A percentile compares a stretch with the other conserved stretches of the same genome.
Conservation (phyloP, 139 green algal genomes). For the Gonium pectorale region DNA sequence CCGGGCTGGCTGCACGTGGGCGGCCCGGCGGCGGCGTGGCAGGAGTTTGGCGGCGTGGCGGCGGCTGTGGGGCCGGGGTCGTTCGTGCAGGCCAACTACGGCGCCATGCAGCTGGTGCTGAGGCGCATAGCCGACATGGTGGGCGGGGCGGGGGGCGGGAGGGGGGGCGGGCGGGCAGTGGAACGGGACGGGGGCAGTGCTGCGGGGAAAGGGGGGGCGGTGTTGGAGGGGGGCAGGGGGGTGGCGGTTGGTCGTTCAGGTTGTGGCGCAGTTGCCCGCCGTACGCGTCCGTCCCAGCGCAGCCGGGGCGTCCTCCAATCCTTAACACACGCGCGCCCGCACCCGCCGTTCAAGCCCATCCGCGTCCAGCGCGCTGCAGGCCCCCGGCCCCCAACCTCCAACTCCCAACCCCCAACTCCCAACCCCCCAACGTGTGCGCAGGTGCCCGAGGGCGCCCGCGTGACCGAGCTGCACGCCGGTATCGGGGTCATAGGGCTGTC, state of each 20-base stretch:
- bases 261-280: no score
- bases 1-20: conserved; percentile 49
- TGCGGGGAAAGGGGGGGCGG: not conserved
- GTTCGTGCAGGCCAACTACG: conserved; percentile 77
- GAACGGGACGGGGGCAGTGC: not conserved
- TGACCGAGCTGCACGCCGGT: conserved; percentile 83
- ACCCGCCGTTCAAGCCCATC: no score
- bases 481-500: conserved; percentile 85
- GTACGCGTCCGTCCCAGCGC: no score
- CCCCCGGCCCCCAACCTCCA: no score
- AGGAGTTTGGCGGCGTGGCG: conserved; percentile 70
- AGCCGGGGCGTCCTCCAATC: no score
- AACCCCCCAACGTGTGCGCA: no score
- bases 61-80: conserved; percentile 73
- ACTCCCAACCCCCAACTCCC: no score
- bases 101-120: conserved; percentile 68
- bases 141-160: no score
- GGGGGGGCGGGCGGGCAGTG: no score
- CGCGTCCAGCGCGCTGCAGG: no score
- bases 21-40: conserved; percentile 57
- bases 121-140: conserved; percentile 25
- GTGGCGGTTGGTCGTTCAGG: not conserved
- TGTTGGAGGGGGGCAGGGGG: not conserved
- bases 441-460: conserved; percentile 50
- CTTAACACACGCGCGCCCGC: no score